A percentile compares a stretch with the other conserved stretches of the same genome.
These are phyloP conservation scores for Glutinoglossum americanum DNA, from an alignment of 495 filamentous ascomycete genomes.

Conservation along the genomic window DNA sequence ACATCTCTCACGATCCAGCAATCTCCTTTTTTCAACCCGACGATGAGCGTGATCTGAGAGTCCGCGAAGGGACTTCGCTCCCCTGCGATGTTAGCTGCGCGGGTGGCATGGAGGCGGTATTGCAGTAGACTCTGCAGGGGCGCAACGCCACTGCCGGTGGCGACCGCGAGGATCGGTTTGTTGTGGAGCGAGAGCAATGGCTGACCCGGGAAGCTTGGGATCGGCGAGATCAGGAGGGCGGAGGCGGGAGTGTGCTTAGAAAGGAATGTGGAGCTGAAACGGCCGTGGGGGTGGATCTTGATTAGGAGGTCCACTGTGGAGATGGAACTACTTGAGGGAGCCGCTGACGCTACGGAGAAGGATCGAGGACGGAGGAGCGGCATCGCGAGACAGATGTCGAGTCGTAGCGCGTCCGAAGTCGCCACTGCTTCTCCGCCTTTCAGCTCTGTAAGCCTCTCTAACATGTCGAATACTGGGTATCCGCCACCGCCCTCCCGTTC, in stretches of 20 bases:
- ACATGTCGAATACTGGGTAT: too few species aligned
- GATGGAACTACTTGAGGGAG: too few species aligned
- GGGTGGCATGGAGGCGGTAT: slow-evolving; percentile 3
- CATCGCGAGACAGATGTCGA: too few species aligned
- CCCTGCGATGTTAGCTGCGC: not conserved
- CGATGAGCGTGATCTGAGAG: not conserved
- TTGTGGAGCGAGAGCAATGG: not conserved
- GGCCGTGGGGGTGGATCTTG: too few species aligned
- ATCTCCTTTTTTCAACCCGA: not conserved
- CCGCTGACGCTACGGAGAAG: too few species aligned
- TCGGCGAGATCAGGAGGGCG: not conserved
- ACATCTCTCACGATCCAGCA: not conserved
- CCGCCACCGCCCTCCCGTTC: too few species aligned
- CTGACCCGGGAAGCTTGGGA: not conserved
- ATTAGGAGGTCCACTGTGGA: slow-evolving; percentile 10
- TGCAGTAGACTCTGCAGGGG: too few species aligned
- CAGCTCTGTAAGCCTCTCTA: too few species aligned
- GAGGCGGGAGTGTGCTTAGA: not conserved
- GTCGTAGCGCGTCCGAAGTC: too few species aligned
- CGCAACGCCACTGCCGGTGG: slow-evolving; percentile 14
- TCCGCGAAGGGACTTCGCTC: not conserved
- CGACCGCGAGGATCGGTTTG: slow-evolving; percentile 9
- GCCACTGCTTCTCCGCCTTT: too few species aligned
- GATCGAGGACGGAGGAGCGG: too few species aligned
- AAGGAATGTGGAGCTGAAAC: too few species aligned